These are phyloP conservation scores for Gynandropsis gynandra DNA, from an alignment of 345 rosid species.

Conservation along the genomic window DNA sequence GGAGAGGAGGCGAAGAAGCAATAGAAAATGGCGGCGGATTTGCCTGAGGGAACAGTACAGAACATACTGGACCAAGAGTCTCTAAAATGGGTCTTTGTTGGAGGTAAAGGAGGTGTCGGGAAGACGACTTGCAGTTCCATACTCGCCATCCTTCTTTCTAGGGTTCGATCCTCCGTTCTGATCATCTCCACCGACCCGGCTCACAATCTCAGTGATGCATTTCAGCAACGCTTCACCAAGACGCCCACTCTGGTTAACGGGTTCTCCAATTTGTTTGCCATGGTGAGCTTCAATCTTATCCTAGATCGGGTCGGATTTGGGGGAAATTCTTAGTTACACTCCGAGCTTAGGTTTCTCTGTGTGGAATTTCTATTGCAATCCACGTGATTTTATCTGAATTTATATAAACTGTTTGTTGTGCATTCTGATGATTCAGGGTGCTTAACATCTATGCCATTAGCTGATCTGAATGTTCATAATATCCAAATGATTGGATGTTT, in stretches of 20 bases:
- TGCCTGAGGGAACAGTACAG: constrained; percentile 62
- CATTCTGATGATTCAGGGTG: constrained; percentile 2
- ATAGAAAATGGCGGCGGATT: constrained; percentile 26
- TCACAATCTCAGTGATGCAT: constrained; percentile 98
- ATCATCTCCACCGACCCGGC: constrained; percentile 99
- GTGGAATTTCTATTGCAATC: neutral
- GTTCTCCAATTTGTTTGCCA: constrained; percentile 85
- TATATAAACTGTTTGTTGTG: neutral
- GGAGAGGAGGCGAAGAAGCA: constrained; percentile 3
- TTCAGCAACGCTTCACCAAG: constrained; percentile 93
- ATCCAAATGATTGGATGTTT: neutral
- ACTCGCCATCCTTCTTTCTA: constrained; percentile 65
- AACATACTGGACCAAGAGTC: constrained; percentile 80
- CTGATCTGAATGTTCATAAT: neutral
- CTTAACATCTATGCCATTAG: neutral
- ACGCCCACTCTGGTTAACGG: constrained; percentile 84
- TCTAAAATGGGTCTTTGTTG: constrained; percentile 98
- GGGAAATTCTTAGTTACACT: neutral
- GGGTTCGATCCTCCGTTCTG: constrained; percentile 83
- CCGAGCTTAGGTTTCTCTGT: constrained; percentile 12
- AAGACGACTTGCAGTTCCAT: constrained; percentile 97
- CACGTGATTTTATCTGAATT: neutral
- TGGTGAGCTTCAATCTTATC: constrained; percentile 40
- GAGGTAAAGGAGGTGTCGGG: constrained; percentile 98
- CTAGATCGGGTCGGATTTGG: constrained; percentile 15